Conservation (phyloP, 2,329 filamentous ascomycete genomes). For the Xylariaceae sp. region DNA sequence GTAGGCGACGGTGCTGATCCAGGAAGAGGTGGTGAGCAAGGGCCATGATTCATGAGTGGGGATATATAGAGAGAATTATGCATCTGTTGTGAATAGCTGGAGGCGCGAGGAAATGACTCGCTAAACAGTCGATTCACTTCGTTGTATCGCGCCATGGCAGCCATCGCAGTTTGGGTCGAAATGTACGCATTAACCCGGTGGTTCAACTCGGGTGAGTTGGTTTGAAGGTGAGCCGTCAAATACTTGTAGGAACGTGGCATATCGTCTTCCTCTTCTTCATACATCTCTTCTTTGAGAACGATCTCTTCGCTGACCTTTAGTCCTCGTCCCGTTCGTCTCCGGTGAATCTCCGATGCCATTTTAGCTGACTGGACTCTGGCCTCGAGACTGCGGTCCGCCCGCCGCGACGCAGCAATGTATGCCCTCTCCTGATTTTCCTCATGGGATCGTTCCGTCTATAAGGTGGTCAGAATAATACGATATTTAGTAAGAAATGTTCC, state of each 20-base stretch:
- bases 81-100: constrained; percentile 40
- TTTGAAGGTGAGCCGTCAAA: constrained; percentile 67
- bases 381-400: constrained; percentile 85
- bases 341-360: constrained; percentile 89
- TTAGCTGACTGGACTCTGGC: constrained; percentile 86
- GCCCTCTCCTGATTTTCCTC: constrained; percentile 86
- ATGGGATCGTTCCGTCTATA: constrained; percentile 74
- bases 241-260: constrained; percentile 69
- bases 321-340: constrained; percentile 81
- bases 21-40: constrained; percentile 24
- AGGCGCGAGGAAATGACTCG: constrained; percentile 51
- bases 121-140: constrained; percentile 55
- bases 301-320: constrained; percentile 85
- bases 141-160: constrained; percentile 50
- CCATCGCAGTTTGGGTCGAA: constrained; percentile 51
- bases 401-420: constrained; percentile 88
- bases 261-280: constrained; percentile 91
- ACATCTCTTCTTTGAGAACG: constrained; percentile 92
- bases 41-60: constrained; percentile 32
- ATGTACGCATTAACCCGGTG: constrained; percentile 60
- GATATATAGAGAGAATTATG: constrained; percentile 38
- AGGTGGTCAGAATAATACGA: constrained; percentile 27
- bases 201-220: constrained; percentile 65
- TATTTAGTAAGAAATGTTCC: neutral
- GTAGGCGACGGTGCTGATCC: constrained; percentile 26